phyloP scores from a whole-genome alignment of 2,329 filamentous ascomycete species.

The Elsinoe perseae region DNA sequence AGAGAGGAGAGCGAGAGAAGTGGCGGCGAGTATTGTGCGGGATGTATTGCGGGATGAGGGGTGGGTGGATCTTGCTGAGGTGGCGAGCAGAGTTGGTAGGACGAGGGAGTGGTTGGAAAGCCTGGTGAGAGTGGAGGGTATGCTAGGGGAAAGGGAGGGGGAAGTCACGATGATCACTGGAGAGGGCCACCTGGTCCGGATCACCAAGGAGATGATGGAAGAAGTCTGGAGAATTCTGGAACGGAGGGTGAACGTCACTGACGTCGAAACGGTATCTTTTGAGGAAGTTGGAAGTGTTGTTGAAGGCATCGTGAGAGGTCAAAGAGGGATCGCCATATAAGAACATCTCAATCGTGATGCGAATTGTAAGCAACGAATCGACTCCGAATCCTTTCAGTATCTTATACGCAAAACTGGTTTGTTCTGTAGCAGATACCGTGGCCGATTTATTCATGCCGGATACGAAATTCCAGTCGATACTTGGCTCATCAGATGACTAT shows the following conservation, averaged over 20 bases:
- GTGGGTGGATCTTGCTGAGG: conserved; percentile 33
- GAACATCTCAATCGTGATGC: too few relatives aligned
- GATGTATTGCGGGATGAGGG: conserved; percentile 26
- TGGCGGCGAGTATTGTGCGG: conserved; percentile 28
- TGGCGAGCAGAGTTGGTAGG: conserved; percentile 36
- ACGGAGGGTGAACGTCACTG: conserved; percentile 22
- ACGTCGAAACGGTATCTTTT: conserved; percentile 29
- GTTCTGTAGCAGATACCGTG: too few relatives aligned
- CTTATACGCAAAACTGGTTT: too few relatives aligned
- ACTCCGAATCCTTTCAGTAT: too few relatives aligned
- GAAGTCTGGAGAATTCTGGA: conserved; percentile 33
- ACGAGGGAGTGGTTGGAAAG: conserved; percentile 38
- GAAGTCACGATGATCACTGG: conserved; percentile 36
- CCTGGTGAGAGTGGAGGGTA: conserved; percentile 35
- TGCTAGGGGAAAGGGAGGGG: conserved; percentile 27
- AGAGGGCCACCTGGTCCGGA: conserved; percentile 34
- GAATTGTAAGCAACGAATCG: too few relatives aligned
- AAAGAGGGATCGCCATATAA: too few relatives aligned
- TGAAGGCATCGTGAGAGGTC: conserved; percentile 28
- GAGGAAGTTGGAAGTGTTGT: conserved; percentile 33
- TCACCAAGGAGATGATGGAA: conserved; percentile 35
- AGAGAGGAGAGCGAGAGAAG: conserved; percentile 30
- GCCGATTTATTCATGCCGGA: too few relatives aligned
- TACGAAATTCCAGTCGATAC: too few relatives aligned
- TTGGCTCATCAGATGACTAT: too few relatives aligned